Evolutionary conservation across 768 basidiomycete species (phyloP).

Genomic region (Lactarius hengduanensis): DNA sequence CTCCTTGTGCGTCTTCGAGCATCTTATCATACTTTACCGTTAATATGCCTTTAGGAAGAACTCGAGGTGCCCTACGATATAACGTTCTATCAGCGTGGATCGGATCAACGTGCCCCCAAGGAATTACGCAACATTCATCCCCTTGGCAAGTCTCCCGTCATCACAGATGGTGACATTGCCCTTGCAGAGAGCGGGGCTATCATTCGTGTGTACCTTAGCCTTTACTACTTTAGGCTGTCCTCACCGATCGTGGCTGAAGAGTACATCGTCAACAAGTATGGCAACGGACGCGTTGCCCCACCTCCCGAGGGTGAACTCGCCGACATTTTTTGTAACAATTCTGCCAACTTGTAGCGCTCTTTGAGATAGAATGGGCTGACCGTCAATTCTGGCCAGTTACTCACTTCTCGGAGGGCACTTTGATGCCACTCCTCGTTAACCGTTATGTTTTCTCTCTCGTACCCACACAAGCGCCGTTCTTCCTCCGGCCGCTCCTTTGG

Average conservation of each 20-base stretch:
- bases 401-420: constrained; percentile 44
- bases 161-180: constrained; percentile 45
- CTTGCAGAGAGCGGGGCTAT: constrained; percentile 48
- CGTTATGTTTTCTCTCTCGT: constrained; percentile 37
- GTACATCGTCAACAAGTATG: constrained; percentile 45
- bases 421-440: constrained; percentile 43
- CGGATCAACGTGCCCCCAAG: constrained; percentile 37
- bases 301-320: constrained; percentile 36
- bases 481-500: constrained; percentile 39
- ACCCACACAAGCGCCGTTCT: constrained; percentile 38
- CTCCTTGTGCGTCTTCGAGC: constrained; percentile 39
- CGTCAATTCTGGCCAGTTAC: constrained; percentile 33
- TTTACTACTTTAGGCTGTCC: neutral
- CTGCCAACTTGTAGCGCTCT: neutral
- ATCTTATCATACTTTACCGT: constrained; percentile 8
- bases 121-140: constrained; percentile 42
- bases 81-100: constrained; percentile 40
- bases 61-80: constrained; percentile 46
- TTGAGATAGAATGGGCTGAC: constrained; percentile 4
- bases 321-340: constrained; percentile 39
- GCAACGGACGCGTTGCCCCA: constrained; percentile 32
- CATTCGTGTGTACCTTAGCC: constrained; percentile 35
- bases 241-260: constrained; percentile 31
- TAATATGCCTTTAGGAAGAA: constrained; percentile 43
- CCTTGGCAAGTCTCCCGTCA: constrained; percentile 49